A percentile compares a stretch with the other conserved stretches of the same genome.
Conservation (phyloP, 2,329 filamentous ascomycete species). For the Stachybotrys chlorohalonatus region DNA sequence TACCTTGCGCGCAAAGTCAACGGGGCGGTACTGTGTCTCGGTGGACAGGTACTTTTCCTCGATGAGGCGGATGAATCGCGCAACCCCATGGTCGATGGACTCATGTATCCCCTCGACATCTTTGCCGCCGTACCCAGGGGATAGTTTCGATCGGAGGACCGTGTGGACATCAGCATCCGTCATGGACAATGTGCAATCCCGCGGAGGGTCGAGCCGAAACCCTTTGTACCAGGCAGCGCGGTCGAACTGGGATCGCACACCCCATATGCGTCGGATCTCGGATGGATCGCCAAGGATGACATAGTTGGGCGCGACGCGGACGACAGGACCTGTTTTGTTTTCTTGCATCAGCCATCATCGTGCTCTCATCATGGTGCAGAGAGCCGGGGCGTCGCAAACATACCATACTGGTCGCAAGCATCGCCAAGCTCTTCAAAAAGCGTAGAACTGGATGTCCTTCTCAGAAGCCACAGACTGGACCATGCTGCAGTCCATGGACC, state of each 20-base stretch:
- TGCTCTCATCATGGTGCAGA: background rate
- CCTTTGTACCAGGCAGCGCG: conserved; percentile 34
- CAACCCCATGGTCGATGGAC: conserved; percentile 38
- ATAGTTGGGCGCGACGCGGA: conserved; percentile 29
- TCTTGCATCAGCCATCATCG: background rate
- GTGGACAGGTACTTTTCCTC: conserved; percentile 32
- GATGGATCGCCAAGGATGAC: conserved; percentile 37
- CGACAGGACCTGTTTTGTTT: conserved; percentile 9
- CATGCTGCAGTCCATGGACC: background rate
- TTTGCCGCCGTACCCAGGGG: conserved; percentile 37
- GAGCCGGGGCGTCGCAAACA: background rate
- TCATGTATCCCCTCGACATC: conserved; percentile 40
- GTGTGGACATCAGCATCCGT: conserved; percentile 36
- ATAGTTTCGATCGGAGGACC: conserved; percentile 2
- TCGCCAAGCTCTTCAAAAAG: background rate
- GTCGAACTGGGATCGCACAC: conserved; percentile 25
- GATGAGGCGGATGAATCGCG: conserved; percentile 36
- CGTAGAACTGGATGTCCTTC: background rate
- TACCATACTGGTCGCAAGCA: background rate
- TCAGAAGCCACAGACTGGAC: background rate
- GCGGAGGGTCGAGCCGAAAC: conserved; percentile 38
- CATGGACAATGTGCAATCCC: conserved; percentile 41
- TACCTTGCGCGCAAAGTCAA: conserved; percentile 42
- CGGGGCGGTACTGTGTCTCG: conserved; percentile 22
- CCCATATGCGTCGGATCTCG: conserved; percentile 30